These are phyloP conservation scores for Rhodotorula sp. DNA, from an alignment of 1,284 basidiomycete genomes.

Conservation along the genomic window DNA sequence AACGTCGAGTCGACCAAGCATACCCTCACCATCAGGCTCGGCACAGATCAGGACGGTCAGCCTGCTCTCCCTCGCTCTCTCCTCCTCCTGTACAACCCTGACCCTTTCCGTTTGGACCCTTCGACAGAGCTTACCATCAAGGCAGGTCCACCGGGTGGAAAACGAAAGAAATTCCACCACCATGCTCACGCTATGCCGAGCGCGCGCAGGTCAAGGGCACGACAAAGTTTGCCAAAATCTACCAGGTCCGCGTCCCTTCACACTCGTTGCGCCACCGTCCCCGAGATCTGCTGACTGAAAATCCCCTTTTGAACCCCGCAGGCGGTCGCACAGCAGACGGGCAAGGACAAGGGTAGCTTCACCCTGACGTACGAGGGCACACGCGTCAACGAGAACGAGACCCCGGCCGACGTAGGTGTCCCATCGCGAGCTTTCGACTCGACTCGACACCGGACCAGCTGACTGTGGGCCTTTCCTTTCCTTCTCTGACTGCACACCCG, in stretches of 20 bases:
- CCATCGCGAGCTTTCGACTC: neutral
- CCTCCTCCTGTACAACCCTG: too few species aligned
- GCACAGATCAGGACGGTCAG: neutral
- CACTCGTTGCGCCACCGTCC: neutral
- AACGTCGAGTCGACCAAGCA: slow-evolving; percentile 2
- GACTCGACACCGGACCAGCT: neutral
- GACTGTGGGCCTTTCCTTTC: neutral
- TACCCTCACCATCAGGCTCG: neutral
- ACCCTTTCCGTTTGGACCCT: too few species aligned
- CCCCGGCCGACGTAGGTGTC: neutral
- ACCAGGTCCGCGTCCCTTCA: neutral
- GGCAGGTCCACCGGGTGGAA: neutral
- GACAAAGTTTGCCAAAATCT: slow-evolving; percentile 1
- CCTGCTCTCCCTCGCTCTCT: neutral
- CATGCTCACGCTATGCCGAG: neutral
- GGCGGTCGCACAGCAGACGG: slow-evolving; percentile 2
- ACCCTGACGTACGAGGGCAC: neutral
- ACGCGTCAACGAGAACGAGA: neutral
- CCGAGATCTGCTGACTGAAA: neutral
- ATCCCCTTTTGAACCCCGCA: neutral
- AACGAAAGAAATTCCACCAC: too few species aligned
- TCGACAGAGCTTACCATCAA: neutral
- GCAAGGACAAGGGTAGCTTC: neutral
- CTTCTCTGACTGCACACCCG: neutral
- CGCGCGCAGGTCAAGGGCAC: slow-evolving; percentile 7